phyloP scores from a whole-genome alignment of 805 yeast species.

The Saturnispora galanensis region DNA sequence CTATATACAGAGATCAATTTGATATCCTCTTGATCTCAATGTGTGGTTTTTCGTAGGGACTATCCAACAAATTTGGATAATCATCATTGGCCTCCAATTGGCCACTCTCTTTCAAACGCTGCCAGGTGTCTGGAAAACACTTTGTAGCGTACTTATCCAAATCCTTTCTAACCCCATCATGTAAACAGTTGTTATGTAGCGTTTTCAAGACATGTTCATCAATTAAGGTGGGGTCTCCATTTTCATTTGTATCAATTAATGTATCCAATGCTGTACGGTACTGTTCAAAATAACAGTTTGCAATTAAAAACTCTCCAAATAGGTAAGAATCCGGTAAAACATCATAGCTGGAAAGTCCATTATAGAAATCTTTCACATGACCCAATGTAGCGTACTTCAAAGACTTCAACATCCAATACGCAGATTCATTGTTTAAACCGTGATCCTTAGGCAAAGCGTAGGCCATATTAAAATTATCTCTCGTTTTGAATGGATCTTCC shows the following conservation, averaged over 20 bases:
- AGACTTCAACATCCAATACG: slow-evolving; percentile 57
- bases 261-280: slow-evolving; percentile 46
- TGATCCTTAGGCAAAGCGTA: slow-evolving; percentile 39
- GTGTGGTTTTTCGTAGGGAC: slow-evolving; percentile 15
- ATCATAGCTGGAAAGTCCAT: slow-evolving; percentile 42
- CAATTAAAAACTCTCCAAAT: slow-evolving; percentile 52
- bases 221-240: slow-evolving; percentile 33
- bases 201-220: slow-evolving; percentile 36
- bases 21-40: slow-evolving; percentile 11
- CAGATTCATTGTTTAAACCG: slow-evolving; percentile 54
- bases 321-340: slow-evolving; percentile 44
- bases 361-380: slow-evolving; percentile 55
- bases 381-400: slow-evolving; percentile 43
- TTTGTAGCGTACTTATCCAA: slow-evolving; percentile 32
- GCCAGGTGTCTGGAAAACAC: slow-evolving; percentile 31
- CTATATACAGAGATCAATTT: background rate
- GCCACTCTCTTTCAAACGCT: slow-evolving; percentile 23
- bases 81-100: slow-evolving; percentile 25
- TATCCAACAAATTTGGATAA: slow-evolving; percentile 24
- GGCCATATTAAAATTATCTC: slow-evolving; percentile 53
- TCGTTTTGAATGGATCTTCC: slow-evolving; percentile 44
- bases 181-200: slow-evolving; percentile 38
- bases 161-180: slow-evolving; percentile 26
- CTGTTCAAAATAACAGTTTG: slow-evolving; percentile 59
- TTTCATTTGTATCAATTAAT: slow-evolving; percentile 37